These are phyloP conservation scores for Biancaea sappan DNA, from an alignment of 306 rosid genomes.

Conservation along the genomic window DNA sequence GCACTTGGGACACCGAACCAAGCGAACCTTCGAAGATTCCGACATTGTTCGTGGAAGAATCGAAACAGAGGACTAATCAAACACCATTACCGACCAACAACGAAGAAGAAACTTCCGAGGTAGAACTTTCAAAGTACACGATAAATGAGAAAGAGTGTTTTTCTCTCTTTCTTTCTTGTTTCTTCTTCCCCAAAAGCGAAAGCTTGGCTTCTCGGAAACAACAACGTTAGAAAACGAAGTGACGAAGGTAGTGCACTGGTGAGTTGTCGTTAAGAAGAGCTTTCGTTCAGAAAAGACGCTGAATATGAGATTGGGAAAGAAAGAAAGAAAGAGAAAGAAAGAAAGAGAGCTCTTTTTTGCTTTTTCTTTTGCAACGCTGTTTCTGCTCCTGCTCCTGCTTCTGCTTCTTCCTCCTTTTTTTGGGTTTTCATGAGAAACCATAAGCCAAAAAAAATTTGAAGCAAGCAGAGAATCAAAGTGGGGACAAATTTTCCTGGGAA, in stretches of 20 bases:
- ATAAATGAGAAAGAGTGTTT: background rate
- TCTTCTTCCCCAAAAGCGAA: slow-evolving; percentile 34
- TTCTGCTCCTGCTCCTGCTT: background rate
- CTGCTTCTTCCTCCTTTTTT: background rate
- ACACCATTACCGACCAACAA: slow-evolving; percentile 33
- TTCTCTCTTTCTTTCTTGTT: background rate
- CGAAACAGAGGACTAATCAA: slow-evolving; percentile 26
- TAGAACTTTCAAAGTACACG: slow-evolving; percentile 16
- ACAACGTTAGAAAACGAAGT: slow-evolving; percentile 37
- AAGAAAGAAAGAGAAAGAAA: slow-evolving; percentile 10
- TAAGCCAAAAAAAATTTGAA: slow-evolving; percentile 28
- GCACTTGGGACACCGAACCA: slow-evolving; percentile 94
- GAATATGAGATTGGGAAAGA: slow-evolving; percentile 19
- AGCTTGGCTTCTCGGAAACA: slow-evolving; percentile 31
- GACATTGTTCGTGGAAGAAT: slow-evolving; percentile 50
- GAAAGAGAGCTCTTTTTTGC: slow-evolving; percentile 29
- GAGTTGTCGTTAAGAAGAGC: slow-evolving; percentile 3
- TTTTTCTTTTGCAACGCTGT: slow-evolving; percentile 20
- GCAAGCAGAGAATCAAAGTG: slow-evolving; percentile 19
- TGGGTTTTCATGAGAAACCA: slow-evolving; percentile 47
- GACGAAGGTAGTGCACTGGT: slow-evolving; percentile 4
- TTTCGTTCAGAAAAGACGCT: slow-evolving; percentile 8
- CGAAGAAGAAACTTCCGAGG: slow-evolving; percentile 5
- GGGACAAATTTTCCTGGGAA: slow-evolving; percentile 48
- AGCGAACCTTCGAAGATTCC: slow-evolving; percentile 61